phyloP scores from a whole-genome alignment of 2,329 filamentous ascomycete species.

The Pseudogymnoascus verrucosus region DNA sequence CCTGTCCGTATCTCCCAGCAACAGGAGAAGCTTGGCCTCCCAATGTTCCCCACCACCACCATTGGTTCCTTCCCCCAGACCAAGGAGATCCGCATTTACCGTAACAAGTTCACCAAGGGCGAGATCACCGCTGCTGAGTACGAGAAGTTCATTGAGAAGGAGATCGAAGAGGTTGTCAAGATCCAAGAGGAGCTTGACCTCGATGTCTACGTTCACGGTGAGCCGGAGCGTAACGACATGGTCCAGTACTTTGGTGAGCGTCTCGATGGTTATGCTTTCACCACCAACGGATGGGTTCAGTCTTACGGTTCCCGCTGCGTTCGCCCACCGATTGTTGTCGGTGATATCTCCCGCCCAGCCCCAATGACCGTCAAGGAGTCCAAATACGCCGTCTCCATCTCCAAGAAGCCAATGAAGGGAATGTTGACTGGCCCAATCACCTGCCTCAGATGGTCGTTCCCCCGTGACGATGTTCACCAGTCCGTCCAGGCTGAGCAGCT shows the following conservation, averaged over 20 bases:
- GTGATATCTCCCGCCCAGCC: slow-evolving; percentile 92
- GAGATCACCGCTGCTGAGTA: slow-evolving; percentile 90
- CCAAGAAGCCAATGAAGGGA: slow-evolving; percentile 99
- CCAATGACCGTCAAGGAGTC: slow-evolving; percentile 99
- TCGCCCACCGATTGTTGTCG: slow-evolving; percentile 94
- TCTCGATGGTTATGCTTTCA: slow-evolving; percentile 95
- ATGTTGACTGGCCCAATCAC: slow-evolving; percentile 99
- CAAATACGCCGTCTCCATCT: slow-evolving; percentile 93
- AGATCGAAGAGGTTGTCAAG: slow-evolving; percentile 91
- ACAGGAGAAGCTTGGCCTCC: slow-evolving; percentile 86
- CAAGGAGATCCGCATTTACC: slow-evolving; percentile 92
- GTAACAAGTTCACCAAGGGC: slow-evolving; percentile 98
- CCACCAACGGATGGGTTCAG: slow-evolving; percentile 98
- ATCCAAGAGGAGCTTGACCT: slow-evolving; percentile 97
- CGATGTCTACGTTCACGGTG: slow-evolving; percentile 95
- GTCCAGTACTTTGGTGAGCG: slow-evolving; percentile 99
- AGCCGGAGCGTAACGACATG: slow-evolving; percentile 99
- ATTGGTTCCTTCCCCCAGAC: slow-evolving; percentile 99
- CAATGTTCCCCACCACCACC: slow-evolving; percentile 96
- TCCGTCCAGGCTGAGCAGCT: slow-evolving; percentile 98
- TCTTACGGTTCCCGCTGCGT: slow-evolving; percentile 97
- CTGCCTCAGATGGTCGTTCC: slow-evolving; percentile 99
- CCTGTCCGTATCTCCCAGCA: slow-evolving; percentile 76
- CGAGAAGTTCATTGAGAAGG: slow-evolving; percentile 98
- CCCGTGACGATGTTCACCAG: slow-evolving; percentile 98